A percentile compares a stretch with the other conserved stretches of the same genome.
Evolutionary conservation across 495 filamentous ascomycete genomes (phyloP).

Genomic region (Collariella sp.): DNA sequence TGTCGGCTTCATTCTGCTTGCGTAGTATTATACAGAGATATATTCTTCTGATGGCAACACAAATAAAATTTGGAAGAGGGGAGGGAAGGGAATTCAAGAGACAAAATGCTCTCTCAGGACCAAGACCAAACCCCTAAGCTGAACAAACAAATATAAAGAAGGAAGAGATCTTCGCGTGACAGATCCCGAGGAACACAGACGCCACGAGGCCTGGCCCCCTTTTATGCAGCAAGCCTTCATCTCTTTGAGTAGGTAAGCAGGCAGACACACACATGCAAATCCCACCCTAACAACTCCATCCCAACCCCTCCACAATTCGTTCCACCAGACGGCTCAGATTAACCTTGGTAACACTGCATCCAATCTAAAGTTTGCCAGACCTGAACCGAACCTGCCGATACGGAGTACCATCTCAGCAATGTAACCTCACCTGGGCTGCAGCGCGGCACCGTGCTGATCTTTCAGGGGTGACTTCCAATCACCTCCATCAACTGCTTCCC

Average conservation of each 20-base stretch:
- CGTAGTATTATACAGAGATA: not conserved
- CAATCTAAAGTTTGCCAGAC: not conserved
- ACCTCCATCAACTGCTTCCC: too few species aligned
- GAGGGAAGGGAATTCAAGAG: not conserved
- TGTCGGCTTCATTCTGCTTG: conserved; percentile 8
- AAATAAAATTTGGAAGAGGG: not conserved
- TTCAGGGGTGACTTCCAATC: too few species aligned
- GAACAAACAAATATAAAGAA: not conserved
- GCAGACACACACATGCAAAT: not conserved
- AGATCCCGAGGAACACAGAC: not conserved
- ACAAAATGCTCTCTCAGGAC: too few species aligned
- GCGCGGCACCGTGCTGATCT: not conserved
- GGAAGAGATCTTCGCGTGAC: not conserved
- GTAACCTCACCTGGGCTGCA: not conserved
- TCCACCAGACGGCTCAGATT: not conserved
- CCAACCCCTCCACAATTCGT: too few species aligned
- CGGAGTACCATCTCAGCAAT: not conserved
- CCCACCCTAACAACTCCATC: not conserved
- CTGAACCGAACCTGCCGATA: not conserved
- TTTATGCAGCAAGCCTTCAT: too few species aligned
- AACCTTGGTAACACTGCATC: not conserved
- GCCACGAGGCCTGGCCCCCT: too few species aligned
- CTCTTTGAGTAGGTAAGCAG: too few species aligned
- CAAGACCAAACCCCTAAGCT: not conserved
- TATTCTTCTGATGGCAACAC: not conserved